Evolutionary conservation across 2,329 filamentous ascomycete genomes (phyloP).

Genomic region (Fusarium sp.): DNA sequence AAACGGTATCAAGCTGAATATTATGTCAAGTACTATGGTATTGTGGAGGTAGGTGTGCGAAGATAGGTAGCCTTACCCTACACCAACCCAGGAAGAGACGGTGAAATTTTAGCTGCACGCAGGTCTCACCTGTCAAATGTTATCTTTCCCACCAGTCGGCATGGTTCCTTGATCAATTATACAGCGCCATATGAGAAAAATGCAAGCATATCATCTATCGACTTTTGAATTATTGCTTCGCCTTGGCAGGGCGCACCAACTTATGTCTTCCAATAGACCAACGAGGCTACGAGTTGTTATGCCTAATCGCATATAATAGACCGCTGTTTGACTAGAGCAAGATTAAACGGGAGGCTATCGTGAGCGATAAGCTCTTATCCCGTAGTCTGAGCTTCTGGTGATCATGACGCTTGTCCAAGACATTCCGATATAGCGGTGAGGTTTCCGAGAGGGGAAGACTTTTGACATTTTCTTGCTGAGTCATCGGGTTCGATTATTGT

Average conservation of each 20-base stretch:
- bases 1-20: too few relatives aligned
- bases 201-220: background rate
- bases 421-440: conserved; percentile 3
- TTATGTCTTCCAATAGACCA: background rate
- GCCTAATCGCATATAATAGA: background rate
- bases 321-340: background rate
- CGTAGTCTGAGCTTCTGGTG: background rate
- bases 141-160: background rate
- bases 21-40: too few relatives aligned
- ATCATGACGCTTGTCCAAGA: conserved; percentile 7
- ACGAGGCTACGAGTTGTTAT: background rate
- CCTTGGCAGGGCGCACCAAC: background rate
- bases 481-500: background rate
- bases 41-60: too few relatives aligned
- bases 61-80: background rate
- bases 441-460: background rate
- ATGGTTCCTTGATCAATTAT: background rate
- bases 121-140: background rate
- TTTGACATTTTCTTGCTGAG: background rate
- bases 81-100: background rate
- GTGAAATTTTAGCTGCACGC: background rate
- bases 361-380: background rate
- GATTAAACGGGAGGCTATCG: background rate
- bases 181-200: too few relatives aligned
- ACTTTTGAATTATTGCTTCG: background rate